Base-by-base conservation (phyloP, 2,329 filamentous ascomycete genomes). In the Nigrograna mackinnonii region DNA sequence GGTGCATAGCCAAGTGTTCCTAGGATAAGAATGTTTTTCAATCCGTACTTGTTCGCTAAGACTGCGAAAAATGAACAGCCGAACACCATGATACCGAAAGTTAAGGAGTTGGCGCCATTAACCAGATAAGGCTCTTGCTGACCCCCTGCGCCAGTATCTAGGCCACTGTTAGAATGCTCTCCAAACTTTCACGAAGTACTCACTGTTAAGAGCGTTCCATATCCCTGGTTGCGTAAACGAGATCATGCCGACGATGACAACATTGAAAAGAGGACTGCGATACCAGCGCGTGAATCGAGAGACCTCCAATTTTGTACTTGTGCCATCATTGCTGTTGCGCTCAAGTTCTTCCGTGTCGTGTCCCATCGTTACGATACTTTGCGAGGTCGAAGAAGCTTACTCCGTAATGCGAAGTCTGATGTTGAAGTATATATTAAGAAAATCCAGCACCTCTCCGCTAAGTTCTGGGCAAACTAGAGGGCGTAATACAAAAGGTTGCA, bases 211-310 rank as follows among this genome's bases (percentile, higher is more conserved):
- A 3, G 73, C 74, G 42, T 72, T 75, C 72, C 73, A 77, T 17
- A 77, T 73, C 2, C 72, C 74, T 0, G 73, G 73, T 30, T 74
- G 71, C 1, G 71, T 73, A 52, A 77, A 76, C 4, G 67, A 69
- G 16, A 69, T 70, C 35, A 70, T 46, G 16, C 74, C 74, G 4
- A 75, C 69, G 14, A 76, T 43, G 28, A 76, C 69, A 37, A 73
- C 73, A 43, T 76, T 73, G 57, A 73, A 76, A 1, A 76, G 55
- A 4, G 74, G 74, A 32, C 71, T 73, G 13, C 74, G 69, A 49
- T 73, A 77, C 50, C 55, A 58, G 26, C 49, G 35, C 17, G 55
- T 57, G 37, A 58, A 57, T 14, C 44, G 39, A 9, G 57, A 60
- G 4, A 56, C 37, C 4, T 39, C n/a, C n/a, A n/a, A 39, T 19